Evolutionary conservation across 371 early-diverging fungal genomes (phyloP).

Genomic region (Mortierella sp.): DNA sequence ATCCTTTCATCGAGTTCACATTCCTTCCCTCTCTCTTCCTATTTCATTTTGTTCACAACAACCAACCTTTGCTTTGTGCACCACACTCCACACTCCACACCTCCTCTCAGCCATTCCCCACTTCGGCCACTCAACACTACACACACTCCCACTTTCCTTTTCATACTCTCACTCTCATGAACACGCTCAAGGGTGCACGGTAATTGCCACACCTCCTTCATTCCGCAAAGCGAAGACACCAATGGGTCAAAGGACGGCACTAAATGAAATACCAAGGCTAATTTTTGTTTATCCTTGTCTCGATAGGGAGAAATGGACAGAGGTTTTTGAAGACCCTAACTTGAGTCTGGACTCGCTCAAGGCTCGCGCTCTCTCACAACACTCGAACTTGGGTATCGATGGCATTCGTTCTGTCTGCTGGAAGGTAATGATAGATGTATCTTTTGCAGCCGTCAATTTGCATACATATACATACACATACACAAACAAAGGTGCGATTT

Average conservation of each 20-base stretch:
- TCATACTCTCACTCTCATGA: constrained; percentile 28
- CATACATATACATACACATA: neutral
- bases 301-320: constrained; percentile 48
- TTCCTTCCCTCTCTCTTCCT: neutral
- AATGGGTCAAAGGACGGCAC: no score
- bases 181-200: constrained; percentile 58
- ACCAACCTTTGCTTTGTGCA: neutral
- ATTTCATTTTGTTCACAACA: neutral
- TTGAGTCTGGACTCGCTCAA: constrained; percentile 41
- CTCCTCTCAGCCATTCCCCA: neutral
- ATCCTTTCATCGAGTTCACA: neutral
- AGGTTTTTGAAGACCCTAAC: constrained; percentile 56
- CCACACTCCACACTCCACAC: neutral
- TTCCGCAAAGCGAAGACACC: neutral
- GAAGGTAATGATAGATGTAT: constrained; percentile 49
- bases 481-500: neutral
- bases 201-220: constrained; percentile 12
- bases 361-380: constrained; percentile 43
- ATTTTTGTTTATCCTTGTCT: neutral
- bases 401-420: constrained; percentile 63
- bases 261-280: neutral
- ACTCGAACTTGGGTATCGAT: constrained; percentile 44
- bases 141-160: neutral
- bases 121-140: neutral
- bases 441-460: neutral